Evolutionary conservation across 164 flowering plant genomes (phyloP), one percentile per base, ranked within the genome.

Genomic region (Tinospora cordifolia): DNA sequence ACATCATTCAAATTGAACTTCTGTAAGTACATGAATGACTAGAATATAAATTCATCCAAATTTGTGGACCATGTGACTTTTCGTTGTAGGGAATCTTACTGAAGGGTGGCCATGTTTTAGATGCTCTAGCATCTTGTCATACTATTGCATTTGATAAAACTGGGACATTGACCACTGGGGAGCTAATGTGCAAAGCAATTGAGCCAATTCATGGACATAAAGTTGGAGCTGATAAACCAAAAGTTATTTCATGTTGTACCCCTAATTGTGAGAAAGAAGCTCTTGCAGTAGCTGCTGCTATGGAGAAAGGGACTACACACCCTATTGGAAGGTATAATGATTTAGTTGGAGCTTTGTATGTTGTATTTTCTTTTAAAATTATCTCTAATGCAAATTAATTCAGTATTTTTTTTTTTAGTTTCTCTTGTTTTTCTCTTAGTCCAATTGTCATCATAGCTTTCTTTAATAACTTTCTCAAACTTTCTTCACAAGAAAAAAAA

Each of bases 221-320:
- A 62, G 66, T 60, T 27, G 63, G 71, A 65, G 75, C 67, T 3
- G 73, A 72, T 58, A 74, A 67, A 68, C 67, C 81, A 54, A 40
- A 74, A 67, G 25, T 69, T 63, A 68, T 75, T 62, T 81, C 88
- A 21, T 94, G 98, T 75, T 94, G 99, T 79, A 72, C 81, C 46
- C 99, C 99, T 34, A 87, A 71, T 71, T 94, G 99, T 88, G 98
- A 94, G 73, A 86, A 85, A 75, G 98, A 92, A 83, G 99, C 99
- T 73, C 92, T 94, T 69, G 99, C 99, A 65, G 92, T 94, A 26
- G 99, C 99, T 69, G 94, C 99, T 76, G 99, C 99, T 14, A 92
- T 94, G 98, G 99, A 94, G 69, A 92, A 89, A 83, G 99, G 98
- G 66, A 94, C 97, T 44, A 94, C 99, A 73, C 99, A 94, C 67